Evolutionary conservation across 1,139 yeast species (phyloP).

Genomic region (Magnusiomyces tetraspermus): DNA sequence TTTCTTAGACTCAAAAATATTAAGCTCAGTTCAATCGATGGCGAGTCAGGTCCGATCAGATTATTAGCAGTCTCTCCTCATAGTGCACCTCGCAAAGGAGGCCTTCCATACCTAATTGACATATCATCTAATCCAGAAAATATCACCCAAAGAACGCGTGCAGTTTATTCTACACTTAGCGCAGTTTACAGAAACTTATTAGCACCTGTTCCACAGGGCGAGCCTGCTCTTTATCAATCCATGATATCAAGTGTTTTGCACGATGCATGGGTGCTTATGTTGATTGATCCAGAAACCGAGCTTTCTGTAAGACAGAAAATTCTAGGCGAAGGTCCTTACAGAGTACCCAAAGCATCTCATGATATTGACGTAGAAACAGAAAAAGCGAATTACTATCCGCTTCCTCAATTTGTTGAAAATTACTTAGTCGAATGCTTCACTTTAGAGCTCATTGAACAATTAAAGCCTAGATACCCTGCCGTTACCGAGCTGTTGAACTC

Average conservation of each 20-base stretch:
- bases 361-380: neutral
- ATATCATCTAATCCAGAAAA: neutral
- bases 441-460: slow-evolving; percentile 2
- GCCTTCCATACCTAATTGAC: slow-evolving; percentile 20
- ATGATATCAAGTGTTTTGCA: slow-evolving; percentile 24
- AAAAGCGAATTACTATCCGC: neutral
- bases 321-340: slow-evolving; percentile 13
- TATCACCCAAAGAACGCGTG: slow-evolving; percentile 9
- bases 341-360: too few relatives aligned
- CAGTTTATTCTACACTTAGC: slow-evolving; percentile 8
- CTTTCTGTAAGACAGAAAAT: slow-evolving; percentile 5
- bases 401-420: slow-evolving; percentile 9
- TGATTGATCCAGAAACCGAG: slow-evolving; percentile 14
- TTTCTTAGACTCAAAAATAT: slow-evolving; percentile 16
- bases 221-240: slow-evolving; percentile 19
- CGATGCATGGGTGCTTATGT: slow-evolving; percentile 29
- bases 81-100: slow-evolving; percentile 17
- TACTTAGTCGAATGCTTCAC: slow-evolving; percentile 10
- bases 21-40: slow-evolving; percentile 1
- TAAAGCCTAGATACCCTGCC: slow-evolving; percentile 12
- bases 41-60: neutral
- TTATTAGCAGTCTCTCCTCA: slow-evolving; percentile 4
- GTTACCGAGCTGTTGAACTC: slow-evolving; percentile 6
- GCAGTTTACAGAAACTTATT: slow-evolving; percentile 10
- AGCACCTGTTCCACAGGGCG: slow-evolving; percentile 4